Conservation (phyloP, 768 basidiomycete species). For the Tylopilus rubrobrunneus region DNA sequence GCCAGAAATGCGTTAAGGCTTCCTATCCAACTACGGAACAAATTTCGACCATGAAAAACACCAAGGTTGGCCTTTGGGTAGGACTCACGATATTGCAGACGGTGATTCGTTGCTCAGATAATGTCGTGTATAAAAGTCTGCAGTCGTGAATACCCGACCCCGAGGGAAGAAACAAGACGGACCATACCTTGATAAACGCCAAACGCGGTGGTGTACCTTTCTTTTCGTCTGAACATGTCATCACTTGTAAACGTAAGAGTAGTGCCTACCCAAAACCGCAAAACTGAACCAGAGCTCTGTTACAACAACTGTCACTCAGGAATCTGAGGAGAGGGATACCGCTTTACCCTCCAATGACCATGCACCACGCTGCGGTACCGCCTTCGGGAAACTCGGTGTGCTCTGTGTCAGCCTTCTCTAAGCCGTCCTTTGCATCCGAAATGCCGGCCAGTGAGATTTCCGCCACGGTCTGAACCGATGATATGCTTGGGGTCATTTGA, state of each 20-base stretch:
- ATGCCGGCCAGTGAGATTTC: background rate
- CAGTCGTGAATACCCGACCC: background rate
- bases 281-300: conserved; percentile 30
- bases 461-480: background rate
- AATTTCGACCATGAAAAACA: background rate
- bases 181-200: conserved; percentile 40
- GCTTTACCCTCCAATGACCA: conserved; percentile 22
- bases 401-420: background rate
- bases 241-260: background rate
- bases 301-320: background rate
- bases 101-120: conserved; percentile 33
- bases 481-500: conserved; percentile 6
- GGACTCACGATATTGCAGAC: conserved; percentile 36
- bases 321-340: background rate
- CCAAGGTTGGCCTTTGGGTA: background rate
- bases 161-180: background rate
- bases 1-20: conserved; percentile 41
- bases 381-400: conserved; percentile 26
- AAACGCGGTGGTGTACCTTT: conserved; percentile 33
- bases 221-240: background rate
- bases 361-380: conserved; percentile 24
- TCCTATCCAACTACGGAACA: conserved; percentile 39
- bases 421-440: conserved; percentile 2
- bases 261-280: conserved; percentile 31
- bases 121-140: conserved; percentile 37